Evolutionary conservation across 192 early-diverging fungal genomes (phyloP), one percentile per base, ranked within the genome.

Genomic region (Umbelopsis sp.): DNA sequence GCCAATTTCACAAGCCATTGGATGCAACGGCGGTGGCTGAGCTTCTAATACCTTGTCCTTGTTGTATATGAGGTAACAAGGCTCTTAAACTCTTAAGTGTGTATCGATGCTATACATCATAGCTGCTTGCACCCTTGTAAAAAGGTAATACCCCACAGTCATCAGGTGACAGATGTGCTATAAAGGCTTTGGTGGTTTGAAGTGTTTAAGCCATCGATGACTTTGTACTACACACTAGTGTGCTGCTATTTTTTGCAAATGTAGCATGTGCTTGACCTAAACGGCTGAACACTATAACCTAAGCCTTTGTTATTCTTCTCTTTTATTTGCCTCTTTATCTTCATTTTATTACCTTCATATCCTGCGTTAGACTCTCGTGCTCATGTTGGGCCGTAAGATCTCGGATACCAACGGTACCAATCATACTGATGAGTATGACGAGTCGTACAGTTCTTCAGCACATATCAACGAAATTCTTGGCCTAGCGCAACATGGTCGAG

Each of bases 351-450:
- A 36, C 1, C n/a, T 62, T 34, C 20, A 24, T 24, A 2, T 8
- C 24, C 16, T 4, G 31, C 29, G 17, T 16, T 34, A 36, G 7
- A 56, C 12, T 32, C 31, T 34, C 7, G 2, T 29, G 8, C 16
- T 62, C 16, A 62, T 62, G 56, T 20, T 62, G 17, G 56, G 56
- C 56, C 31, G 31, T 32, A 62, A 62, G 31, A 20, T 62, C 17
- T 34, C 56, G 12, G 26, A 62, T 31, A 62, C 16, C 7, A 34
- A 17, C 2, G 14, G 16, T 17, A 11, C n/a, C 31, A 34, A 29
- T n/a, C 26, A 62, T 32, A 32, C 26, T 62, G 56, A 62, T 12
- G 56, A 62, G 26, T 62, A 62, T 62, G 56, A 62, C 31, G 56
- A 62, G 17, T 12, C 12, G 17, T n/a, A 34, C 12, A 34, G 56